Conservation (phyloP, 345 rosid species). For the Lepidium africanum region DNA sequence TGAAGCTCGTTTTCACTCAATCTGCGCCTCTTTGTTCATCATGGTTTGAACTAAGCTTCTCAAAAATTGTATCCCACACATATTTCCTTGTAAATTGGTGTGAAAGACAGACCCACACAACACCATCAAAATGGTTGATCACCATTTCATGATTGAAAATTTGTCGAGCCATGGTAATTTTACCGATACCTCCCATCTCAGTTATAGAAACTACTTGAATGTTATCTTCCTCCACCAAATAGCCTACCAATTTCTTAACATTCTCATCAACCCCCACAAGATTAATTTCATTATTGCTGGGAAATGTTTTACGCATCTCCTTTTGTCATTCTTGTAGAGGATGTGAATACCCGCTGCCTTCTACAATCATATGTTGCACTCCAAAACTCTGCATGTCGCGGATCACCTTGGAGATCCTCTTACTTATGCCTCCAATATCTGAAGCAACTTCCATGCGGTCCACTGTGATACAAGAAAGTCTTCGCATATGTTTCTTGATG, state of each 20-base stretch:
- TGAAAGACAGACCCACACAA: too few relatives aligned
- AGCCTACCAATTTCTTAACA: background rate
- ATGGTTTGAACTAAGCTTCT: too few relatives aligned
- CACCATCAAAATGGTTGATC: too few relatives aligned
- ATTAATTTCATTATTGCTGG: slow-evolving; percentile 17
- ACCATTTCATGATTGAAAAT: too few relatives aligned
- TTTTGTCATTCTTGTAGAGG: background rate
- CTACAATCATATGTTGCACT: background rate
- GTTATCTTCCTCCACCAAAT: too few relatives aligned
- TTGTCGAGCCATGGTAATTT: too few relatives aligned
- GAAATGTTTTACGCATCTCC: background rate
- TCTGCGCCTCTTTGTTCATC: too few relatives aligned
- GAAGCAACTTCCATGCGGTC: background rate
- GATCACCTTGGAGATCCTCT: background rate
- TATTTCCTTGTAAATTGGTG: too few relatives aligned
- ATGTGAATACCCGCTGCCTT: background rate
- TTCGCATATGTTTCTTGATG: background rate
- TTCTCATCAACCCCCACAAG: slow-evolving; percentile 33
- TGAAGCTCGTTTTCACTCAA: too few relatives aligned
- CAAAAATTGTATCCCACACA: too few relatives aligned
- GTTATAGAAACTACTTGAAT: too few relatives aligned
- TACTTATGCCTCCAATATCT: background rate
- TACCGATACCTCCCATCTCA: too few relatives aligned
- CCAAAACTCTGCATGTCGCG: background rate
- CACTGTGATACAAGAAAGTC: background rate